These are phyloP conservation scores for Vaccinium vitisidaea DNA, from an alignment of 148 eudicot genomes.

Conservation along the genomic window DNA sequence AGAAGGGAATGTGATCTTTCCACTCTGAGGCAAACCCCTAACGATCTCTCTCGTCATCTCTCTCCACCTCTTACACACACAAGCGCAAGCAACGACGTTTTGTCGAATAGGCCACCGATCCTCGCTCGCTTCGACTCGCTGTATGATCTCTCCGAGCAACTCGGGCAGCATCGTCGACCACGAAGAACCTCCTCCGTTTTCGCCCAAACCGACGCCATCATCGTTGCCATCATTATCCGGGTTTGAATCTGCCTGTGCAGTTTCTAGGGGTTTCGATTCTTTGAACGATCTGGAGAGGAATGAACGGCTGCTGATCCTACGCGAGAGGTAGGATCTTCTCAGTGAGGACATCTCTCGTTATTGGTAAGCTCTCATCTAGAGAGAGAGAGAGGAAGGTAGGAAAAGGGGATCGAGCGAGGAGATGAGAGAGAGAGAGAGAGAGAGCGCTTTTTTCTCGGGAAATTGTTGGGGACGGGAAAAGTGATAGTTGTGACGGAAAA, in stretches of 20 bases:
- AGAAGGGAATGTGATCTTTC: constrained; percentile 78
- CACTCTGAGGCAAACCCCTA: constrained; percentile 35
- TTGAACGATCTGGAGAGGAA: constrained; percentile 51
- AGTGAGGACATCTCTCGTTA: constrained; percentile 41
- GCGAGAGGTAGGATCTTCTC: constrained; percentile 53
- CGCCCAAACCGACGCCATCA: neutral
- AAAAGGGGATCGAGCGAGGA: neutral
- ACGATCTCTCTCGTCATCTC: constrained; percentile 57
- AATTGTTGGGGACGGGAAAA: neutral
- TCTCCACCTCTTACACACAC: constrained; percentile 84
- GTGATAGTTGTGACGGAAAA: neutral
- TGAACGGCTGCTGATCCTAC: constrained; percentile 48
- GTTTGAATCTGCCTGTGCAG: neutral
- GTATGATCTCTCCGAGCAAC: constrained; percentile 68
- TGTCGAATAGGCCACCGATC: constrained; percentile 78
- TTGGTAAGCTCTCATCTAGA: constrained; percentile 17
- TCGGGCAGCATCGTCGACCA: constrained; percentile 80
- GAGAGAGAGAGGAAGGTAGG: constrained; percentile 21
- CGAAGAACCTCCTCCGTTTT: neutral
- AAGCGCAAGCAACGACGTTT: constrained; percentile 70
- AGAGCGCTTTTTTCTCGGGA: neutral
- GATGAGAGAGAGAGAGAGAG: neutral
- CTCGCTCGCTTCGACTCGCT: constrained; percentile 64
- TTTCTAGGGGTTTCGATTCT: constrained; percentile 21
- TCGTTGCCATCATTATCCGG: neutral